Base-by-base conservation (phyloP, 441 rosid genomes). In the Pelargonium myrrhifolium region DNA sequence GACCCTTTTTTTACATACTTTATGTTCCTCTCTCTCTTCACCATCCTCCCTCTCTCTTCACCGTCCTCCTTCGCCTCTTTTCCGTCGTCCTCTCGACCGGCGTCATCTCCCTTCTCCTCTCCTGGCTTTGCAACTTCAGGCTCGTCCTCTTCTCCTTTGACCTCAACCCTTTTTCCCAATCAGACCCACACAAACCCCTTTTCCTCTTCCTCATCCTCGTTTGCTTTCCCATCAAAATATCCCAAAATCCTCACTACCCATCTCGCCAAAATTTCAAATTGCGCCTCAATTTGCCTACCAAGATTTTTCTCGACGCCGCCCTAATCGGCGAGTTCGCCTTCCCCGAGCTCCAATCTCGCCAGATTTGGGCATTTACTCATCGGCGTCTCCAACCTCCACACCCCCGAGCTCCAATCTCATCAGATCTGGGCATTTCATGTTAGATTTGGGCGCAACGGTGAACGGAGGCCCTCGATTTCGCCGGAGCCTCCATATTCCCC, bases 71-170 rank as follows among this genome's bases (percentile, higher is more conserved):
- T 68, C 68, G 76, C 22, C 51, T 6, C 40, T 72, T 78, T 70
- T 69, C 87, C 11, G 18, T 71, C 35, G 31, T 67, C 71, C 68
- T 72, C 43, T 72, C 72, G 14, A 18, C 39, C 12, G 74, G 62
- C 20, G 1, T 68, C 68, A 65, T 40, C 1, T 66, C 79, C 0
- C 68, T 75, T 55, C 70, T 75, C 64, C 20, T 77, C 47, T 22
- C 84, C 20, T 82, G 83, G 81, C 69, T 80, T 0, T 76, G 77
- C 28, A 83, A 69, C 51, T 81, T 80, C 74, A 83, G 78, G 68
- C 81, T 85, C 67, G 70, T 83, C 9, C 85, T 78, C 68, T 81
- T 85, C 26, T 65, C 78, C 24, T 76, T 78, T 42, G 78, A 67
- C 31, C 62, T 64, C 70, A 79, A 79, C 21, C 80, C 81, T 18